Conservation (phyloP, 2,329 filamentous ascomycete genomes). For the Aspergillus sp. region DNA sequence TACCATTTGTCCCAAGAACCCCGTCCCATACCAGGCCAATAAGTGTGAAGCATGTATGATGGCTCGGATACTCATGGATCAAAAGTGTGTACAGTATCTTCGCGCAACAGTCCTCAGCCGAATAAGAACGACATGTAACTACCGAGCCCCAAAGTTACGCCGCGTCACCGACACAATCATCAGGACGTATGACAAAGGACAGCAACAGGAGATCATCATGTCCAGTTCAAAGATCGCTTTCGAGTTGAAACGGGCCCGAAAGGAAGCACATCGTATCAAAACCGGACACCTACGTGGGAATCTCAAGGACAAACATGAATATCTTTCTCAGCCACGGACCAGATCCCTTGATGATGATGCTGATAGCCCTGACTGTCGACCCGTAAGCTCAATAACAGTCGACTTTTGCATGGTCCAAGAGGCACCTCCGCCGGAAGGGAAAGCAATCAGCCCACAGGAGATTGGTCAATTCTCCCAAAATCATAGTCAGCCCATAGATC, state of each 20-base stretch:
- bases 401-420: background rate
- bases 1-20: slow-evolving; percentile 12
- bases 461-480: too few species aligned
- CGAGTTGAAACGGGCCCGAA: slow-evolving; percentile 21
- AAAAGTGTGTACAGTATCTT: slow-evolving; percentile 34
- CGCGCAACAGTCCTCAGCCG: slow-evolving; percentile 36
- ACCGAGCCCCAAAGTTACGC: slow-evolving; percentile 31
- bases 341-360: background rate
- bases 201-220: slow-evolving; percentile 7
- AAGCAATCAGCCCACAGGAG: background rate
- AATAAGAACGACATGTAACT: slow-evolving; percentile 30
- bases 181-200: slow-evolving; percentile 22
- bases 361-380: background rate
- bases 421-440: background rate
- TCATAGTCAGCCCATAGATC: background rate
- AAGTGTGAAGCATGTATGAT: slow-evolving; percentile 46
- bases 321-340: background rate
- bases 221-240: slow-evolving; percentile 11
- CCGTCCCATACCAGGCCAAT: slow-evolving; percentile 36
- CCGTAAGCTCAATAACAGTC: background rate
- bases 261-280: background rate
- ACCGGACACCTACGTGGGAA: background rate
- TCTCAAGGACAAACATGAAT: background rate
- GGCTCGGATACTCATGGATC: slow-evolving; percentile 33
- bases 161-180: slow-evolving; percentile 35